phyloP scores from a whole-genome alignment of 192 early-diverging fungal species.

The Backusella liffmaniae region DNA sequence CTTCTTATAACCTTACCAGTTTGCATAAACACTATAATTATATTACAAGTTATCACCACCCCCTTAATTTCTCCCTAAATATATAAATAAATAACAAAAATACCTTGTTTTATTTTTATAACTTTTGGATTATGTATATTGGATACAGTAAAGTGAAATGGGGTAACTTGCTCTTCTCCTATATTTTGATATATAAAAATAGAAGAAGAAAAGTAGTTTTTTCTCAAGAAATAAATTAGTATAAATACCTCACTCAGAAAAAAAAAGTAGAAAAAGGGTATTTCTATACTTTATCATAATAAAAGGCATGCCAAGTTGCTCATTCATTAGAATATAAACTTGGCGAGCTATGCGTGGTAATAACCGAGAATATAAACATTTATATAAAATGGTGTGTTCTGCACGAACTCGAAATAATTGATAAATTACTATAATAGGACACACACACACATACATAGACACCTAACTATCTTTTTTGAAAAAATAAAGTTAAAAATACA shows the following conservation, averaged over 20 bases:
- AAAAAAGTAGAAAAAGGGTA: background rate
- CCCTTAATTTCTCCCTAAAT: background rate
- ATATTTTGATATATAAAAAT: background rate
- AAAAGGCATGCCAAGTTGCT: slow-evolving; percentile 1
- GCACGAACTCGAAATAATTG: background rate
- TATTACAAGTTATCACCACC: background rate
- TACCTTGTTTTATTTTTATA: background rate
- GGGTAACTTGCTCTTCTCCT: background rate
- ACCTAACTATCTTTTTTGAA: background rate
- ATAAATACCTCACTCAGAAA: background rate
- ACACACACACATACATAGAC: background rate
- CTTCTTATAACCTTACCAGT: background rate
- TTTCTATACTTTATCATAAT: background rate
- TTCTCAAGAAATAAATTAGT: background rate
- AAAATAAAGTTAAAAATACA: background rate
- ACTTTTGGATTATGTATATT: background rate
- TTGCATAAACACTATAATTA: slow-evolving; percentile 1
- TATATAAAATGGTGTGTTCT: background rate
- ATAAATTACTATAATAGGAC: background rate
- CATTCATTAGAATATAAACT: slow-evolving; percentile 5
- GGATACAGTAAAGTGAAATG: background rate
- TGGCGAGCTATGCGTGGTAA: slow-evolving; percentile 1
- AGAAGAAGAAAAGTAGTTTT: background rate
- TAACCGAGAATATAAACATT: slow-evolving; percentile 4
- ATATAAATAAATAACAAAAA: slow-evolving; percentile 1